Conservation (phyloP, 495 filamentous ascomycete genomes). For the Hypoxylon subgilvum region DNA sequence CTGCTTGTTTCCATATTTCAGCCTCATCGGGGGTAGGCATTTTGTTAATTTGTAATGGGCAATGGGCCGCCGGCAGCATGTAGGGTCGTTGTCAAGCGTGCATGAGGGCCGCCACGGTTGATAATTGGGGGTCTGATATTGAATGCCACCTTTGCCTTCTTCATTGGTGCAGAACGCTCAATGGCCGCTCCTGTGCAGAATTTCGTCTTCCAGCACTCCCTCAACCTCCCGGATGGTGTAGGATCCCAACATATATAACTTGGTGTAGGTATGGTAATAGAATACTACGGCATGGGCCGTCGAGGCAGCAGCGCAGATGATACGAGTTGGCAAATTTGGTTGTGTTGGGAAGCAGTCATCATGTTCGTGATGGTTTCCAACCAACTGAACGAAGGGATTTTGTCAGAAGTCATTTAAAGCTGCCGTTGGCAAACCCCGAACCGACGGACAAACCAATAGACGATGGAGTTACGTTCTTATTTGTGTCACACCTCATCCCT, state of each 20-base stretch:
- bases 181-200: background rate
- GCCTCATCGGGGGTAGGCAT: conserved; percentile 25
- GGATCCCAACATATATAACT: conserved; percentile 3
- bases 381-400: conserved; percentile 2
- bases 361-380: background rate
- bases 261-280: background rate
- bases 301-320: conserved; percentile 3
- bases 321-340: background rate
- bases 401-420: conserved; percentile 28
- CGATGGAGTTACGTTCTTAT: conserved; percentile 2
- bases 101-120: too few species aligned
- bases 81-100: background rate
- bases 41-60: conserved; percentile 4
- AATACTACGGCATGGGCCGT: too few species aligned
- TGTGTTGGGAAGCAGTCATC: background rate
- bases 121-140: conserved; percentile 5
- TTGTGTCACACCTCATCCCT: conserved; percentile 5
- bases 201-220: conserved; percentile 4
- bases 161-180: conserved; percentile 3
- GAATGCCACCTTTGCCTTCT: conserved; percentile 2
- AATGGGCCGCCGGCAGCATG: background rate
- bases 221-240: background rate
- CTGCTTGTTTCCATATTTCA: conserved; percentile 9
- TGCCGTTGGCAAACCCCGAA: too few species aligned
- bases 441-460: too few species aligned